Evolutionary conservation across 345 rosid species (phyloP).

Genomic region (Aurinia saxatilis): DNA sequence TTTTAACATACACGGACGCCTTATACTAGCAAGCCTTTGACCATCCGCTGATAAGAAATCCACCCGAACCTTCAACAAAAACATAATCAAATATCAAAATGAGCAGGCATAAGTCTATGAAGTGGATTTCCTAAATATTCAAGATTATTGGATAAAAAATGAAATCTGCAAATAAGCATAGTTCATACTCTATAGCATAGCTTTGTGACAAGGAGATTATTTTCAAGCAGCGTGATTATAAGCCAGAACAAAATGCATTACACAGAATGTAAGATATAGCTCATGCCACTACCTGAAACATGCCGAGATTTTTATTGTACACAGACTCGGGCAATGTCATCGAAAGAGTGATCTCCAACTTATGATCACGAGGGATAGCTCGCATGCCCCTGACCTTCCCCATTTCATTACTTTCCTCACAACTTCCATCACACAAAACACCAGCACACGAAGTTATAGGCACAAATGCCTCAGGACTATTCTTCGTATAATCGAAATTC

Average conservation of each 20-base stretch:
- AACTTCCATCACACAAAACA: conserved; percentile 37
- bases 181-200: neutral
- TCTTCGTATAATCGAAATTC: conserved; percentile 46
- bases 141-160: neutral
- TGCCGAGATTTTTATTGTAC: conserved; percentile 75
- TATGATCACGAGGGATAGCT: conserved; percentile 22
- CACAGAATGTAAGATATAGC: neutral
- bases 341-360: conserved; percentile 17
- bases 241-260: neutral
- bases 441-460: conserved; percentile 49
- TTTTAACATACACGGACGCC: conserved; percentile 63
- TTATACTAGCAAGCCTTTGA: conserved; percentile 47
- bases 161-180: neutral
- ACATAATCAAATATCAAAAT: neutral
- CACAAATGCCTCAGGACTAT: conserved; percentile 59
- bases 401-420: conserved; percentile 38
- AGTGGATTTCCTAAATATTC: neutral
- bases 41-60: conserved; percentile 60
- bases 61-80: conserved; percentile 63
- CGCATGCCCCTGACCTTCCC: conserved; percentile 11
- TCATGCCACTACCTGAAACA: conserved; percentile 61
- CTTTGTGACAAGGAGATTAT: neutral
- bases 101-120: neutral
- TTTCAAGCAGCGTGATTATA: neutral
- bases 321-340: conserved; percentile 67